phyloP scores from a whole-genome alignment of 768 basidiomycete genomes.

The Suillus spraguei region DNA sequence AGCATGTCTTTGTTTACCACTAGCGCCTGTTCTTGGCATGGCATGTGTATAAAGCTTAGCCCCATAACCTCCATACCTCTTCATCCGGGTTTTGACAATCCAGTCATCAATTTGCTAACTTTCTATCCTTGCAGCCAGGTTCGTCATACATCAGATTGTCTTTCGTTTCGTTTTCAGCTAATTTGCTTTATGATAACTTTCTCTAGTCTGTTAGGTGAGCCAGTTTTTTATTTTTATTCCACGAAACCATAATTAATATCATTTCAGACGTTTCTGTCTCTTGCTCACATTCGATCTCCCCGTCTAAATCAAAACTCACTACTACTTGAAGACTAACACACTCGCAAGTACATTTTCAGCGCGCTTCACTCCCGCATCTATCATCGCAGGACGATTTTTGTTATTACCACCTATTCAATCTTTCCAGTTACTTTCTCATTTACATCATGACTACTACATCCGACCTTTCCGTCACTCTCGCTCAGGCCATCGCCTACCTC shows the following conservation, averaged over 20 bases:
- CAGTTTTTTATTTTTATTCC: slow-evolving; percentile 3
- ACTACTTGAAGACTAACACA: slow-evolving; percentile 19
- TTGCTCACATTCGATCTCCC: slow-evolving; percentile 23
- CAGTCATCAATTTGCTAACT: slow-evolving; percentile 19
- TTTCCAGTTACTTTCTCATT: slow-evolving; percentile 3
- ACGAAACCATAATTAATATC: slow-evolving; percentile 4
- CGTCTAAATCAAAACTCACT: slow-evolving; percentile 29
- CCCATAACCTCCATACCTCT: slow-evolving; percentile 1
- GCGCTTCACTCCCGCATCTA: slow-evolving; percentile 25
- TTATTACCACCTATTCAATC: slow-evolving; percentile 17
- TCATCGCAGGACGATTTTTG: slow-evolving; percentile 35
- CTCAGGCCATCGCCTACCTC: slow-evolving; percentile 75
- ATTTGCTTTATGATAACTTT: slow-evolving; percentile 13
- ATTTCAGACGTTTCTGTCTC: slow-evolving; percentile 16
- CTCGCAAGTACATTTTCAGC: slow-evolving; percentile 31
- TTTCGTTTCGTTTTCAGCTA: slow-evolving; percentile 14
- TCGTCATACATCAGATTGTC: slow-evolving; percentile 3
- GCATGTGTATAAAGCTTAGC: slow-evolving; percentile 28
- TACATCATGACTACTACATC: slow-evolving; percentile 38
- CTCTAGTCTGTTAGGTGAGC: slow-evolving; percentile 30
- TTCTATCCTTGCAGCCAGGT: slow-evolving; percentile 33
- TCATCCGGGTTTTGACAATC: slow-evolving; percentile 41
- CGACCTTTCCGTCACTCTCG: slow-evolving; percentile 66
- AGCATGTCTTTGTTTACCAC: slow-evolving; percentile 19
- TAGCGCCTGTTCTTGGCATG: slow-evolving; percentile 5